Percentiles rank a stretch among this genome's conserved stretches.
Conservation (phyloP, 2,329 filamentous ascomycete genomes). For the Madurella mycetomatis region DNA sequence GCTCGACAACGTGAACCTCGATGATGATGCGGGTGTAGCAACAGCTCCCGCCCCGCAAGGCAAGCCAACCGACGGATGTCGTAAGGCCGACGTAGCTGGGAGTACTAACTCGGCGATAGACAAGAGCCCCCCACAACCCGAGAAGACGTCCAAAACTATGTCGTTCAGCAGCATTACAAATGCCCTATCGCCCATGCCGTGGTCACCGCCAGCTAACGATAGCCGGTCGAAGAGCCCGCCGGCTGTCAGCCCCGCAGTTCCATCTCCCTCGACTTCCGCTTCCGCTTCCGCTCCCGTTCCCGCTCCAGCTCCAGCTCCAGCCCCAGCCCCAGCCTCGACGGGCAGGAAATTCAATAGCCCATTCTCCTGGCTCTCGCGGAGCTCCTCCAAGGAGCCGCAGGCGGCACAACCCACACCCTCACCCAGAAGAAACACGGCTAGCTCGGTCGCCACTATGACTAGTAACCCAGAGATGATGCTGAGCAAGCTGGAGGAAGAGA, state of each 20-base stretch:
- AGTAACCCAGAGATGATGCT: conserved; percentile 81
- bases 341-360: conserved; percentile 76
- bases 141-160: conserved; percentile 44
- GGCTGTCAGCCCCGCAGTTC: conserved; percentile 30
- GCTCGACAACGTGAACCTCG: conserved; percentile 62
- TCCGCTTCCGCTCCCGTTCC: conserved; percentile 26
- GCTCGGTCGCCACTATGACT: conserved; percentile 71
- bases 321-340: conserved; percentile 32
- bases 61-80: conserved; percentile 4
- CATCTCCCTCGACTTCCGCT: conserved; percentile 24
- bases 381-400: conserved; percentile 54
- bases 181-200: conserved; percentile 67
- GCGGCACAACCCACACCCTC: conserved; percentile 49
- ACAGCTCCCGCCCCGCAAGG: conserved; percentile 24
- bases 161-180: conserved; percentile 68
- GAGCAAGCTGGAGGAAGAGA: conserved; percentile 69
- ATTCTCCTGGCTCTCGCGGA: conserved; percentile 80
- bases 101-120: conserved; percentile 19
- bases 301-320: conserved; percentile 34
- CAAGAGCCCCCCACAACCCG: conserved; percentile 26
- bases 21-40: conserved; percentile 45
- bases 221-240: conserved; percentile 44
- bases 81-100: neutral
- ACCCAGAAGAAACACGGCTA: conserved; percentile 67
- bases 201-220: conserved; percentile 56